phyloP scores from a whole-genome alignment of 768 basidiomycete species.

The Boletus sp. region DNA sequence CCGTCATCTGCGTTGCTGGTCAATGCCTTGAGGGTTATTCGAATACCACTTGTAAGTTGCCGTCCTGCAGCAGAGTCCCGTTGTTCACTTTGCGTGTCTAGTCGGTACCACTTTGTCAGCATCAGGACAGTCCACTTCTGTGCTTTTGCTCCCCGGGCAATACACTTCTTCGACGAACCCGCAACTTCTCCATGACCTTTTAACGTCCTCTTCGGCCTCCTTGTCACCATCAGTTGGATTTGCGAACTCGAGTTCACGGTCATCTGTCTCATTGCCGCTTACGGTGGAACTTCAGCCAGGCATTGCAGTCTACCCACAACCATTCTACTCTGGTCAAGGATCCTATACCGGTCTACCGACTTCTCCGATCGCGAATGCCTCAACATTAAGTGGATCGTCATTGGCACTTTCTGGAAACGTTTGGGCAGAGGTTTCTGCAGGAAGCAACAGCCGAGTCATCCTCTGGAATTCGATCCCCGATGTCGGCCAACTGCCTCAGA shows the following conservation, averaged over 20 bases:
- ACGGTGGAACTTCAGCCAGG: slow-evolving; percentile 66
- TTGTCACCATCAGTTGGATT: slow-evolving; percentile 65
- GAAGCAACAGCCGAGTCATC: slow-evolving; percentile 58
- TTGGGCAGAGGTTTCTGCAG: slow-evolving; percentile 63
- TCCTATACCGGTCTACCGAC: slow-evolving; percentile 59
- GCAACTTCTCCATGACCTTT: slow-evolving; percentile 62
- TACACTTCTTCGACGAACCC: slow-evolving; percentile 73
- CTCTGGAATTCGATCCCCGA: slow-evolving; percentile 83
- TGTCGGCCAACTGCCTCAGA: slow-evolving; percentile 60
- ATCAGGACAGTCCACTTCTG: slow-evolving; percentile 47
- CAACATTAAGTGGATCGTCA: slow-evolving; percentile 54
- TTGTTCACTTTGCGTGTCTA: slow-evolving; percentile 30
- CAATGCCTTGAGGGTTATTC: slow-evolving; percentile 83
- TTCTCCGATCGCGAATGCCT: slow-evolving; percentile 43
- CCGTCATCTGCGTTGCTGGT: slow-evolving; percentile 82
- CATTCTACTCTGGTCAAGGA: slow-evolving; percentile 65
- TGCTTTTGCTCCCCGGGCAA: slow-evolving; percentile 74
- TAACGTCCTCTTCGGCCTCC: slow-evolving; percentile 63
- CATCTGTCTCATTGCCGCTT: slow-evolving; percentile 60
- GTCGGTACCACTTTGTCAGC: slow-evolving; percentile 70
- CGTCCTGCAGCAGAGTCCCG: neutral
- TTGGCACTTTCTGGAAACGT: slow-evolving; percentile 67
- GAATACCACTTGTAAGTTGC: slow-evolving; percentile 62
- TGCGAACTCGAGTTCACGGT: slow-evolving; percentile 45
- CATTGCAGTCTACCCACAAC: slow-evolving; percentile 58